A percentile compares a stretch with the other conserved stretches of the same genome.
Conservation (phyloP, 495 filamentous ascomycete genomes). For the Penicillium daleae region DNA sequence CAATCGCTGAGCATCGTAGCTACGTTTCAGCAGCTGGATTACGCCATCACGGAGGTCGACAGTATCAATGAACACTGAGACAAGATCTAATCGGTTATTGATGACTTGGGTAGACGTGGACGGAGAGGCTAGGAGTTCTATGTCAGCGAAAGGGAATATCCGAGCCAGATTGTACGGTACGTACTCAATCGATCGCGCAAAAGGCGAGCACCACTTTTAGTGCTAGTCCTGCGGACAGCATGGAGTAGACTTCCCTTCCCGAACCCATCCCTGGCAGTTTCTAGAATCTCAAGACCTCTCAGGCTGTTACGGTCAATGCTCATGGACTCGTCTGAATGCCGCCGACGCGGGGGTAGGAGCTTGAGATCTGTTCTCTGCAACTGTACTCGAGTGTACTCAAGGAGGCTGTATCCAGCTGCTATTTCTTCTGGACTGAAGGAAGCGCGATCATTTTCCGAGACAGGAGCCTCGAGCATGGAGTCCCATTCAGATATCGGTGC, state of each 20-base stretch:
- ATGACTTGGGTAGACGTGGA: slow-evolving; percentile 83
- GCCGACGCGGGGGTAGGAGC: slow-evolving; percentile 78
- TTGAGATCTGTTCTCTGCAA: slow-evolving; percentile 80
- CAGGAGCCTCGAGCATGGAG: slow-evolving; percentile 72
- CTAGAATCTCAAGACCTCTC: slow-evolving; percentile 84
- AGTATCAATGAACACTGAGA: slow-evolving; percentile 69
- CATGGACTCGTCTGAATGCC: slow-evolving; percentile 77
- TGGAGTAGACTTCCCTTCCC: slow-evolving; percentile 86
- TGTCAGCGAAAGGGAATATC: slow-evolving; percentile 11
- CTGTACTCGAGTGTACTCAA: slow-evolving; percentile 80
- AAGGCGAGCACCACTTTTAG: slow-evolving; percentile 84
- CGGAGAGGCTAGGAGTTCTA: slow-evolving; percentile 60
- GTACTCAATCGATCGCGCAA: slow-evolving; percentile 81
- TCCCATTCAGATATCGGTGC: slow-evolving; percentile 66
- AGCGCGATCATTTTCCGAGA: slow-evolving; percentile 40
- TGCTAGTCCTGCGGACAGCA: slow-evolving; percentile 83
- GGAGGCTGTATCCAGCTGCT: slow-evolving; percentile 70
- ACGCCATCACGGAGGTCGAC: slow-evolving; percentile 68
- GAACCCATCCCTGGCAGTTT: slow-evolving; percentile 74
- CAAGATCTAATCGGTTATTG: slow-evolving; percentile 79
- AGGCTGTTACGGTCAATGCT: slow-evolving; percentile 88
- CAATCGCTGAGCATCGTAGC: slow-evolving; percentile 84
- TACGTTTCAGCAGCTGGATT: slow-evolving; percentile 67
- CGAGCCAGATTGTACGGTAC: slow-evolving; percentile 12
- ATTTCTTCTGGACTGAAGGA: slow-evolving; percentile 53